Conservation (phyloP, 2,329 filamentous ascomycete genomes). For the Verticillium nonalfalfae region DNA sequence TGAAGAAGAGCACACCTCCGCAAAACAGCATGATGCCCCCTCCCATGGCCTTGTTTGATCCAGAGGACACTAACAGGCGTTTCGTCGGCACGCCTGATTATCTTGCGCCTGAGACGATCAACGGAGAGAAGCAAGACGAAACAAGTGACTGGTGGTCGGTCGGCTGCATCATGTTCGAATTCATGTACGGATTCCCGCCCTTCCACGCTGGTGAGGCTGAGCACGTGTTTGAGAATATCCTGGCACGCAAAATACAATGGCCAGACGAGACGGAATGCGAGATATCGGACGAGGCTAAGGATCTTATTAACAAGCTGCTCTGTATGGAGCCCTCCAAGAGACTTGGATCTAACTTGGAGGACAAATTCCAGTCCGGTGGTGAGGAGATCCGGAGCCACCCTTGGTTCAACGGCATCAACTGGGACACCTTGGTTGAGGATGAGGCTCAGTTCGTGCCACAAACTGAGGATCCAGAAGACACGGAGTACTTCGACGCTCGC, state of each 20-base stretch:
- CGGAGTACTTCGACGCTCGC: conserved; percentile 91
- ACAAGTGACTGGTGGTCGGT: conserved; percentile 99
- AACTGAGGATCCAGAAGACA: conserved; percentile 91
- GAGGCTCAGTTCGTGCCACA: conserved; percentile 94
- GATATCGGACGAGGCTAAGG: conserved; percentile 81
- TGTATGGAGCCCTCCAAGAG: conserved; percentile 77
- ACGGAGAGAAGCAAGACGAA: conserved; percentile 90
- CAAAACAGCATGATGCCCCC: conserved; percentile 74
- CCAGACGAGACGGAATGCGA: conserved; percentile 75
- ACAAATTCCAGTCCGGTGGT: conserved; percentile 76
- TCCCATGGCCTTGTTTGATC: conserved; percentile 91
- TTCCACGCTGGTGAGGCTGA: conserved; percentile 90
- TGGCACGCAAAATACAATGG: conserved; percentile 87
- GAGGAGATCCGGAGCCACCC: conserved; percentile 84
- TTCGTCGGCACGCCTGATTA: conserved; percentile 98
- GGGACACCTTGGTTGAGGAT: conserved; percentile 87
- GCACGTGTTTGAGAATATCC: conserved; percentile 93
- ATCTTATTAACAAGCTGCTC: conserved; percentile 88
- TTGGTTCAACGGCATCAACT: conserved; percentile 85
- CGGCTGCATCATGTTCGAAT: conserved; percentile 97
- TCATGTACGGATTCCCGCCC: conserved; percentile 85
- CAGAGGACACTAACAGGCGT: conserved; percentile 83
- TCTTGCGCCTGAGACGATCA: conserved; percentile 92
- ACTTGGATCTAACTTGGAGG: conserved; percentile 78
- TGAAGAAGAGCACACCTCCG: conserved; percentile 54